Base-by-base conservation (phyloP, 371 early-diverging fungal genomes). In the Circinella umbellata region DNA sequence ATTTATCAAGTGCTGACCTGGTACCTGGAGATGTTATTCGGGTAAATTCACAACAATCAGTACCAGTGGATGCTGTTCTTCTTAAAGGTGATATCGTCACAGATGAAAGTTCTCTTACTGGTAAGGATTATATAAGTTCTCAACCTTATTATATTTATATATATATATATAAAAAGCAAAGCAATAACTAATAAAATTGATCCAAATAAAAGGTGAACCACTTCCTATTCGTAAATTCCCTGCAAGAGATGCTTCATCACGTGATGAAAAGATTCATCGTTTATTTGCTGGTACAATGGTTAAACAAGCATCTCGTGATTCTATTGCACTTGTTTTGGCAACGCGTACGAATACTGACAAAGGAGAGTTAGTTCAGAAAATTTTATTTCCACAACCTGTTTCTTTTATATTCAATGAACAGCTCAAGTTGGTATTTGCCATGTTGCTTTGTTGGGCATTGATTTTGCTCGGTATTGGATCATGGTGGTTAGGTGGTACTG, bases 211-310 rank as follows among this genome's bases (percentile, higher is more conserved):
- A 57, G 57, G 96, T 55, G 97, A 97, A 82, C 89, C 92, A 37
- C 86, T 94, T 68, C 96, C 96, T 0, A 90, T 96, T 63, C 89
- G 92, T 63, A 96, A 96, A 74, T 83, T 89, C 57, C 69, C 91
- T n/a, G 78, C 90, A 20, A 79, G 78, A 51, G 69, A 79, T 68
- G 89, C 90, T 62, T 69, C 75, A 42, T 66, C 61, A 20, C 55
- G 72, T 0, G 86, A 81, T 60, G 76, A 82, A 35, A 91, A 90
- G 66, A 70, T 71, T 59, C 82, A 88, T 73, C 80, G 88, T 13
- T 76, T 93, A 5, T 89, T 83, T 69, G 89, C 90, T 9, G 93
- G 93, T 38, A 89, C 89, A 7, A 72, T 71, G 49, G 84, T 90
- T 3, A 70, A 89, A 4, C 89, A 92, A 69, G 73, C 80, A 17